phyloP scores from a whole-genome alignment of 129 eudicot species.

The Flaveria ramosissima region DNA sequence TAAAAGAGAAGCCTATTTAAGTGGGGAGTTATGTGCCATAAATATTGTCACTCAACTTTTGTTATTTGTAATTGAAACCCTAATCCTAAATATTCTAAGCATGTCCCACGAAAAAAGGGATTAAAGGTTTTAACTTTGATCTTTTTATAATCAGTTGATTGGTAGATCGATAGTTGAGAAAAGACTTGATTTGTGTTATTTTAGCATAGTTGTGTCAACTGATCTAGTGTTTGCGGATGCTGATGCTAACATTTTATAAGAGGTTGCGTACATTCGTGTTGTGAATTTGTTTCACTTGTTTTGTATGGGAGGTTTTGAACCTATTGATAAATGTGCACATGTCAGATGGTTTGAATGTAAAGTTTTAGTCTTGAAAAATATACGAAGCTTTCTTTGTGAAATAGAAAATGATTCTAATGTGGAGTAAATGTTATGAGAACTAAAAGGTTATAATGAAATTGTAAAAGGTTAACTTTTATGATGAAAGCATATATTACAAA shows the following conservation, averaged over 20 bases:
- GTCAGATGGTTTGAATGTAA: neutral
- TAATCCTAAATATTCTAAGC: neutral
- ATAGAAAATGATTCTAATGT: too few relatives aligned
- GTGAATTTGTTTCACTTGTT: neutral
- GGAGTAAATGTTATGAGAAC: too few relatives aligned
- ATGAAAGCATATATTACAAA: too few relatives aligned
- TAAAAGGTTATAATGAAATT: too few relatives aligned
- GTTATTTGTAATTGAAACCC: conserved; percentile 5
- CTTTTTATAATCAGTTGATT: neutral
- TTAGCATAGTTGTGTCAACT: too few relatives aligned
- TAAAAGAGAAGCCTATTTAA: conserved; percentile 24
- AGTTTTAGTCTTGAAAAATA: neutral
- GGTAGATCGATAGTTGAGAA: too few relatives aligned
- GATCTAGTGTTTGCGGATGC: neutral
- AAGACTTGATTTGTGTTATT: too few relatives aligned
- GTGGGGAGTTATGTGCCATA: conserved; percentile 25
- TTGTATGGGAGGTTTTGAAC: neutral
- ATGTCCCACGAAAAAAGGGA: neutral
- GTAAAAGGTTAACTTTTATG: too few relatives aligned
- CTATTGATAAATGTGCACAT: neutral
- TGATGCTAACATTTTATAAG: neutral
- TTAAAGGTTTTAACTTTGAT: neutral
- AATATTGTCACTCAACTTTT: conserved; percentile 26
- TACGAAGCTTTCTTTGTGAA: too few relatives aligned
- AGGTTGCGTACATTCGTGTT: neutral